Base-by-base conservation (phyloP, 495 filamentous ascomycete genomes). In the Aspergillus sparsus region DNA sequence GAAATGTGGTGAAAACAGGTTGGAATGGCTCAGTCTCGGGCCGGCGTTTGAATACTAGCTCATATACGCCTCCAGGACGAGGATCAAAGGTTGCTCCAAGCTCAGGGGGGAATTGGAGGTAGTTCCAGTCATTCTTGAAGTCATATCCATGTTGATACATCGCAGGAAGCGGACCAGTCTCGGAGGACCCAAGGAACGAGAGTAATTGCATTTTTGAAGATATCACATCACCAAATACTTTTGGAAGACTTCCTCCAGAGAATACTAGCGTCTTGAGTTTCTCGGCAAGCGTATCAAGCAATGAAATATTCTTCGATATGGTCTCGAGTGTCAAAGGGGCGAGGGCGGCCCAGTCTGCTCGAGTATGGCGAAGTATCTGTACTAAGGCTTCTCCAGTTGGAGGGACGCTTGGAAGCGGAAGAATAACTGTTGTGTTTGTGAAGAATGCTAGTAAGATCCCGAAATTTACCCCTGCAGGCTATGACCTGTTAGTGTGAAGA, bases 51-150 rank as follows among this genome's bases (percentile, higher is more conserved):
- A 61, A 61, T 13, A 37, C 21, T 32, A 61, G 58, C 34, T 61
- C 58, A 42, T 49, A 61, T 7, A 61, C 51, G 7, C 34, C 42
- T 0, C 18, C 58, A 3, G 58, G 53, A 1, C 44, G 15, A 10
- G 44, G 58, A 13, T 49, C 51, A 32, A 61, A 61, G 9, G 34
- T 31, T 32, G 51, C 58, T 5, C 58, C 51, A 6, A 61, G 9
- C 18, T 53, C 49, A 41, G 58, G 42, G 33, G 52, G 51, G 10
- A 61, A 55, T 36, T 53, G 58, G 11, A 61, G 45, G 42, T 61
- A 61, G 16, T 50, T 61, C 58, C 58, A 61, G 18, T 61, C 58
- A 15, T 15, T 41, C 18, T 37, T 55, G 51, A 61, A 61, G 42
- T 61, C 51, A 49, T 61, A 47, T 37, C 34, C 58, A 18, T 42